Evolutionary conservation across 2,329 filamentous ascomycete species (phyloP), one percentile per base, ranked within the genome.

Genomic region (Thielaviopsis ethacetica): DNA sequence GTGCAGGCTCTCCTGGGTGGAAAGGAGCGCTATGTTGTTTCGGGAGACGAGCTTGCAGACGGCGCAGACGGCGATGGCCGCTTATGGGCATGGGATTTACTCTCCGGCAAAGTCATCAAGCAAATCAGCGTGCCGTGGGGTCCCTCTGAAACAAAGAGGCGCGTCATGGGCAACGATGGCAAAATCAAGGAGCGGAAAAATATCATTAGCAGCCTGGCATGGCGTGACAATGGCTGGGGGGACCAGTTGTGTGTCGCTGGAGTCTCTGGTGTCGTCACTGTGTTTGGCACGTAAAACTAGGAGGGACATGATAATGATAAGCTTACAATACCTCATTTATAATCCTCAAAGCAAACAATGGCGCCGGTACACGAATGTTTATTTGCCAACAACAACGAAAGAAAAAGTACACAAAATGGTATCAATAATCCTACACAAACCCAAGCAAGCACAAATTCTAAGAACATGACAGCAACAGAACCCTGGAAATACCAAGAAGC

Each of bases 31-130:
- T 84, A 85, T 54, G 88, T 93, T 1, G 66, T 96, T 3, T 86
- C 82, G 56, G 91, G 91, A 7, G 89, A 90, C 66, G 91, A 96
- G 70, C 76, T 79, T 57, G 66, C 64, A 1, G 68, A 62, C 21
- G 44, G 59, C 47, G 26, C 63, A 65, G 62, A 63, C 59, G 49
- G 15, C 13, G 60, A 69, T 60, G 86, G 86, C 2, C 76, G 76
- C 65, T 71, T 90, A 7, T 84, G 84, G 73, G 88, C 82, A 1
- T 97, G 91, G 91, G 90, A 96, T 71, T 73, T 95, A 21, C 69
- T 95, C 58, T 85, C 79, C 5, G 91, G 88, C 1, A 79, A 83
- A 58, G 68, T 86, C 56, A 75, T 81, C 60, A 81, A 85, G 34
- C 81, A 75, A 63, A 71, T 95, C 5, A 71, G 68, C 41, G 73